These are phyloP conservation scores for Cordyceps tenuipes DNA, from an alignment of 2,329 filamentous ascomycete species.

Conservation along the genomic window DNA sequence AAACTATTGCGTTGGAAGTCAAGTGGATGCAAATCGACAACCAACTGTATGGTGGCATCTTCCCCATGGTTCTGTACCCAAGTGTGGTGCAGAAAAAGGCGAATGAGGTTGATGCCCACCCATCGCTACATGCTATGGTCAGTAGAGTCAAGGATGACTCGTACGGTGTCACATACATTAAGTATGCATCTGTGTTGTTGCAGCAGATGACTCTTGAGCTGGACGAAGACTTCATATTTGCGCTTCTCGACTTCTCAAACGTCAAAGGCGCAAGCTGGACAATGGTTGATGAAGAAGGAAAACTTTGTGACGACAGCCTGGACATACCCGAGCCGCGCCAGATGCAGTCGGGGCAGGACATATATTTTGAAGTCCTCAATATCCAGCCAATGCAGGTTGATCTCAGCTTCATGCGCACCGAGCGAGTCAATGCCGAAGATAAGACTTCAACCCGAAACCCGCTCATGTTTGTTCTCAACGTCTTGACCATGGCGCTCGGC, in stretches of 20 bases:
- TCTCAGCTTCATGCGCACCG: conserved; percentile 92
- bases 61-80: conserved; percentile 93
- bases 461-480: conserved; percentile 97
- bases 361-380: conserved; percentile 96
- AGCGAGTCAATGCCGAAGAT: conserved; percentile 92
- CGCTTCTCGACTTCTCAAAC: conserved; percentile 88
- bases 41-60: conserved; percentile 94
- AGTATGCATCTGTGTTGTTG: conserved; percentile 86
- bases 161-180: conserved; percentile 96
- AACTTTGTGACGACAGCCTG: conserved; percentile 79
- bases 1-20: conserved; percentile 80
- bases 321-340: conserved; percentile 88
- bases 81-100: conserved; percentile 96
- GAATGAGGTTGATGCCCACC: conserved; percentile 92
- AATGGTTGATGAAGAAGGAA: conserved; percentile 61
- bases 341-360: conserved; percentile 78
- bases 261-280: conserved; percentile 81
- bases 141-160: conserved; percentile 97
- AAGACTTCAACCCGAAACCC: conserved; percentile 86
- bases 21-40: conserved; percentile 99
- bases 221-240: conserved; percentile 97
- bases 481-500: conserved; percentile 97
- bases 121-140: conserved; percentile 84
- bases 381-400: conserved; percentile 98
- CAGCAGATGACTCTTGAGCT: conserved; percentile 98